Conservation (phyloP, 2,329 filamentous ascomycete genomes). For the Raffaelea ambrosiae region DNA sequence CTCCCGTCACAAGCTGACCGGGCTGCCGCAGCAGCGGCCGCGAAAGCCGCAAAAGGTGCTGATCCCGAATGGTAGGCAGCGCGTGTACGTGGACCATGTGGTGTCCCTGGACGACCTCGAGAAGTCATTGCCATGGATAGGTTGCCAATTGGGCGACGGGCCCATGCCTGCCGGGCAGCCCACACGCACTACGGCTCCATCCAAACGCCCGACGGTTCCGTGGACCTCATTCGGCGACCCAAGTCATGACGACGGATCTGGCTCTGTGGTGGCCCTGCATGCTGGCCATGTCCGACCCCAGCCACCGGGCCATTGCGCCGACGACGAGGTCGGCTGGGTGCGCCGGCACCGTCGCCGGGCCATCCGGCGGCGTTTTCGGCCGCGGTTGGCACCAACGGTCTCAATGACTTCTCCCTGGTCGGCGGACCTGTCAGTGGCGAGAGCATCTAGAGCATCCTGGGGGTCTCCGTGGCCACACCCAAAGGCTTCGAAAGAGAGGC, state of each 20-base stretch:
- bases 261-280: neutral
- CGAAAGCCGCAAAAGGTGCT: too few relatives aligned
- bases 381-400: too few relatives aligned
- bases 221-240: neutral
- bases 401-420: too few relatives aligned
- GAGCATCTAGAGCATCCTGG: too few relatives aligned
- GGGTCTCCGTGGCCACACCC: too few relatives aligned
- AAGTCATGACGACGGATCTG: neutral
- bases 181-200: neutral
- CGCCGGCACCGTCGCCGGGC: too few relatives aligned
- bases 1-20: too few relatives aligned
- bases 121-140: neutral
- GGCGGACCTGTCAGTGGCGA: too few relatives aligned
- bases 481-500: too few relatives aligned
- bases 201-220: neutral
- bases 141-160: neutral
- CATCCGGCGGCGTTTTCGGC: too few relatives aligned
- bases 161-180: neutral
- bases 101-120: neutral
- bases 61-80: neutral
- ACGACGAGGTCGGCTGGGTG: neutral
- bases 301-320: neutral
- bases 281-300: neutral
- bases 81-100: neutral
- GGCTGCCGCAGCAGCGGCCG: too few relatives aligned